phyloP scores from a whole-genome alignment of 177 flowering plant genomes.

The Tripterygium wilfordii region DNA sequence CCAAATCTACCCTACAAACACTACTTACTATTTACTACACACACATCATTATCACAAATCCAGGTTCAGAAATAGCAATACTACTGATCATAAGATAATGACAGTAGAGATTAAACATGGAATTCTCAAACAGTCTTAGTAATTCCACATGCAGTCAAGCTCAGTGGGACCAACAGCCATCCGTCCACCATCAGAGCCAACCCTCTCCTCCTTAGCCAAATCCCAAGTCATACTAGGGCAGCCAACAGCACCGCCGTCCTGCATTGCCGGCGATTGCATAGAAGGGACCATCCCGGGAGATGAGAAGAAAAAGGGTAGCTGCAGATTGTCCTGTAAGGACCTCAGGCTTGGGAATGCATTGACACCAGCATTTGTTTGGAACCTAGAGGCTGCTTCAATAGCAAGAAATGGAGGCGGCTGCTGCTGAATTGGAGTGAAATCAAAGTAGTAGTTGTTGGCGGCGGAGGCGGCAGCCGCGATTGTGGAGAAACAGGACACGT shows the following conservation, averaged over 20 bases:
- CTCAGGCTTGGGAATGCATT: constrained; percentile 55
- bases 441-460: constrained; percentile 7
- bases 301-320: constrained; percentile 49
- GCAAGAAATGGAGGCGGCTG: constrained; percentile 5
- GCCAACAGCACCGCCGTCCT: constrained; percentile 13
- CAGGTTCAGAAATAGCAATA: too few relatives aligned
- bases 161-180: constrained; percentile 38
- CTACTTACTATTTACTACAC: too few relatives aligned
- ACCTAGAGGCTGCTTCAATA: constrained; percentile 8
- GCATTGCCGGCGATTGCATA: too few relatives aligned
- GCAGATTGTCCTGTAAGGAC: constrained; percentile 74
- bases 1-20: too few relatives aligned
- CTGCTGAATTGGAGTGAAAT: constrained; percentile 21
- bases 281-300: constrained; percentile 1
- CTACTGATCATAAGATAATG: too few relatives aligned
- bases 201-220: constrained; percentile 20
- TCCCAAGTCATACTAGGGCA: constrained; percentile 27
- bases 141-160: constrained; percentile 87
- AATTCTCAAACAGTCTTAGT: too few relatives aligned
- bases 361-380: constrained; percentile 14
- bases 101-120: too few relatives aligned
- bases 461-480: constrained; percentile 33
- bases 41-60: too few relatives aligned
- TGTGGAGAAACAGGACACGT: constrained; percentile 66
- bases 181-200: constrained; percentile 8